Base-by-base conservation (phyloP, 129 eudicot genomes). In the Oenanthe sinensis region DNA sequence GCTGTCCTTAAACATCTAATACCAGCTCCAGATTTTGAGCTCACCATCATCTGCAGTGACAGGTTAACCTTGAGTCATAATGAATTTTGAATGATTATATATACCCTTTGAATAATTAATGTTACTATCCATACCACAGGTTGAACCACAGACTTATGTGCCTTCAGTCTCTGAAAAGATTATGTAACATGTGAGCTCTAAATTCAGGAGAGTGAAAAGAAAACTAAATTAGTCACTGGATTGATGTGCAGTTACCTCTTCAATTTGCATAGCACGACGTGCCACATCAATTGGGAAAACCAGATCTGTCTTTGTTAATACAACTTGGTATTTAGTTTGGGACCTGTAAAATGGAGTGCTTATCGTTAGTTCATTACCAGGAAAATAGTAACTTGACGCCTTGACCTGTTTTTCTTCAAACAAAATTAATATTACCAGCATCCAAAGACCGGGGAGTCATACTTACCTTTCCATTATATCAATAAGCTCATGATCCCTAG, bases 21-120 rank as follows among this genome's bases (percentile, higher is more conserved):
- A 42, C 98, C 98, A 52, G 97, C 98, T 67, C 98, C 96, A 17
- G 97, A 78, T 87, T 84, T 94, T 30, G 97, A 91, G 91, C 98
- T 94, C 70, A 88, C 92, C 97, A 94, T 93, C 98, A 93, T 91
- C 98, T 93, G 91, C 81, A 88, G 47, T 74, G 43, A 36, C 13
- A 72, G 73, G 22, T 71, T 83, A 75, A 60, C 54, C 67, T 73
- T 20, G 63, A 52, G 17, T 47, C 69, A 49, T 2, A 63, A 15
- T 11, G 39, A 48, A 24, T 8, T 45, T 36, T 22, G 8, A 8
- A 30, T 15, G 1, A 30, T 67, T 4, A 83, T 20, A 24, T n/a
- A 63, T 12, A 79, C 8, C 58, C 36, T 76, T 73, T n/a, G 75
- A 71, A 40, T 30, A 28, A 63, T 26, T 19, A 36, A 47, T 70